phyloP scores from a whole-genome alignment of 352 stramenopile species.

The Globisporangium megalacanthum region DNA sequence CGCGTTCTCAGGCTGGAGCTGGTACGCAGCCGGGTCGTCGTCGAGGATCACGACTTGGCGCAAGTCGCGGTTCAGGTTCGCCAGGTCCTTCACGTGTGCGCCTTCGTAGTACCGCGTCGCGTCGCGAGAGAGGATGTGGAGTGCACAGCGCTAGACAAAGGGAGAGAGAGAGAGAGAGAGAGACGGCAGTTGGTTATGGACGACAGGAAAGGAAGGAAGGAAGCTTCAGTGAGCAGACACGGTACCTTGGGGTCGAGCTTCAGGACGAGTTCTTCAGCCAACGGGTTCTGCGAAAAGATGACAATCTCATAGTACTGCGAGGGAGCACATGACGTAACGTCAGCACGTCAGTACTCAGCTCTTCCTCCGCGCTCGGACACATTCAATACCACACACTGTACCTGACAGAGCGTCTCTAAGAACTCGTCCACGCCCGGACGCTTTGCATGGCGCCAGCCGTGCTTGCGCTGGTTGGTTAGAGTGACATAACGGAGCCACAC shows the following conservation, averaged over 20 bases:
- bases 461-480: conserved; percentile 49
- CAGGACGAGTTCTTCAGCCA: conserved; percentile 71
- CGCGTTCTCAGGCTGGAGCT: conserved; percentile 81
- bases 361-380: too few species aligned
- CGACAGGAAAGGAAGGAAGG: too few species aligned
- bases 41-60: conserved; percentile 83
- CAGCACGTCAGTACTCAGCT: not conserved
- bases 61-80: conserved; percentile 75
- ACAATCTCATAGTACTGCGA: conserved; percentile 83
- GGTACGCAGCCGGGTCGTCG: conserved; percentile 71
- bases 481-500: too few species aligned
- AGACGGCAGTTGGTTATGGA: not conserved
- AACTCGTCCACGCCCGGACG: conserved; percentile 84
- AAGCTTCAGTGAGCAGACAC: too few species aligned
- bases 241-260: conserved; percentile 76
- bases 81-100: conserved; percentile 79
- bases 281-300: conserved; percentile 83
- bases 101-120: conserved; percentile 80
- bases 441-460: conserved; percentile 85
- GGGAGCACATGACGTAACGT: not conserved
- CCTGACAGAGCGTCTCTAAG: conserved; percentile 70
- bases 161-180: not conserved
- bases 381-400: conserved; percentile 6
- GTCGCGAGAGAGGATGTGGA: conserved; percentile 81
- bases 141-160: conserved; percentile 42